These are phyloP conservation scores for Chlorella sorokiniana DNA, from an alignment of 139 green algal genomes.

Conservation along the genomic window DNA sequence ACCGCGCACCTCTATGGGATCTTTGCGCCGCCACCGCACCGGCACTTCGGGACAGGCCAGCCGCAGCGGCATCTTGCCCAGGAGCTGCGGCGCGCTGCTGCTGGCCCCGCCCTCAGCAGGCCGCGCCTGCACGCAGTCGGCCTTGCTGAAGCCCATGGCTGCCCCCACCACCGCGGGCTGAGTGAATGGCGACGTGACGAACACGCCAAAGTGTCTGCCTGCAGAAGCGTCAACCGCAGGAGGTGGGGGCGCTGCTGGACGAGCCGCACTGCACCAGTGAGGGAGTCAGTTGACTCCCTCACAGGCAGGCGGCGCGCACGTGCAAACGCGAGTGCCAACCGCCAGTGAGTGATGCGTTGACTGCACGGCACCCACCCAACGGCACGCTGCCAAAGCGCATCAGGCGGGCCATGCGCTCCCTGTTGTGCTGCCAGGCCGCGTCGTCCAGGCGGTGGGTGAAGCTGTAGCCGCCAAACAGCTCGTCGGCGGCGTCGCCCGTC, in stretches of 20 bases:
- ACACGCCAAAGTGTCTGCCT: constrained; percentile 24
- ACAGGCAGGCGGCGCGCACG: not conserved
- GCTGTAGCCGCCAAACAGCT: constrained; percentile 48
- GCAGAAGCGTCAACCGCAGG: not conserved
- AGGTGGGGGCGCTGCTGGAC: not conserved
- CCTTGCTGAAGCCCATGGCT: constrained; percentile 17
- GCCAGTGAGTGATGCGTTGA: not conserved
- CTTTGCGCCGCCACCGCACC: constrained; percentile 27
- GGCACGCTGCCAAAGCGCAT: constrained; percentile 29
- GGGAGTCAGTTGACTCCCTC: too few species aligned
- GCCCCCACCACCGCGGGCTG: not conserved
- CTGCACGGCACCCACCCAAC: not conserved
- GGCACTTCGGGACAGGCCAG: constrained; percentile 34
- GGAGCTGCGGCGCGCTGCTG: not conserved
- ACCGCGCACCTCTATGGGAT: constrained; percentile 45
- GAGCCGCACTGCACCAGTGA: too few species aligned
- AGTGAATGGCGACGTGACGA: constrained; percentile 15
- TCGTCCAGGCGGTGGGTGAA: constrained; percentile 29
- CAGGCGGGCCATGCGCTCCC: not conserved
- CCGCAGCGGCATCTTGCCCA: constrained; percentile 29
- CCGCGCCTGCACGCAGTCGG: constrained; percentile 10
- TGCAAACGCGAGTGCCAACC: not conserved
- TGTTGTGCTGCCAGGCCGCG: constrained; percentile 14
- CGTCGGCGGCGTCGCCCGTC: constrained; percentile 49
- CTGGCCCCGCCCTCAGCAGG: not conserved